A percentile compares a stretch with the other conserved stretches of the same genome.
Evolutionary conservation across 2,329 filamentous ascomycete genomes (phyloP).

Genomic region (Trichoderma aggressivum): DNA sequence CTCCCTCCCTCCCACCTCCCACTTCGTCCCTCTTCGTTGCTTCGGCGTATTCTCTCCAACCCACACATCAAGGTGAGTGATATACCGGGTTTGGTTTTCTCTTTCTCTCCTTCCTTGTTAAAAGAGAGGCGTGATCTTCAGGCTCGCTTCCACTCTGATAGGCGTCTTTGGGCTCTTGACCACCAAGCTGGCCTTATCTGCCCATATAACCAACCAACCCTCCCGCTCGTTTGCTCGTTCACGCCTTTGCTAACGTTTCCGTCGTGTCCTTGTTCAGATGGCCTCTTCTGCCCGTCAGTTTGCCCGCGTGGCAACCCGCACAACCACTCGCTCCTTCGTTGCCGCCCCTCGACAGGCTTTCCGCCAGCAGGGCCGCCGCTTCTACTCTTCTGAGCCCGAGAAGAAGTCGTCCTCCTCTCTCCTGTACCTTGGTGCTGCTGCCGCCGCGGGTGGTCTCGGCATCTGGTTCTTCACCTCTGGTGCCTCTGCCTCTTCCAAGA

Average conservation of each 20-base stretch:
- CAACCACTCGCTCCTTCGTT: constrained; percentile 55
- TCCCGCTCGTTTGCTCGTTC: neutral
- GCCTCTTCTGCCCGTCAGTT: constrained; percentile 51
- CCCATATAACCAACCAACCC: neutral
- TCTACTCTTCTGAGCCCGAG: constrained; percentile 70
- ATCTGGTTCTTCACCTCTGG: constrained; percentile 63
- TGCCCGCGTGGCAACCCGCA: constrained; percentile 57
- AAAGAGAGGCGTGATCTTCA: neutral
- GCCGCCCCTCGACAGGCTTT: constrained; percentile 63
- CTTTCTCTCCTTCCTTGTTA: neutral
- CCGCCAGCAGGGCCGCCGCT: constrained; percentile 71
- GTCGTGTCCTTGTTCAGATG: constrained; percentile 26
- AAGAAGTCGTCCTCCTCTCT: constrained; percentile 49
- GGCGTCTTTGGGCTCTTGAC: neutral
- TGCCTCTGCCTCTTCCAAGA: constrained; percentile 47
- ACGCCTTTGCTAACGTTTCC: constrained; percentile 10
- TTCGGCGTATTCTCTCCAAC: neutral
- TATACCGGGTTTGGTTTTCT: neutral
- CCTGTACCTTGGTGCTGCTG: constrained; percentile 58
- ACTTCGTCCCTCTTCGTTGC: neutral
- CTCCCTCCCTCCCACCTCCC: neutral
- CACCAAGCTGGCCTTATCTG: neutral
- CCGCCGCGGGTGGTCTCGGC: constrained; percentile 59
- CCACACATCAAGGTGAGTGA: constrained; percentile 10
- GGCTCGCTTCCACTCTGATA: neutral